phyloP scores from a whole-genome alignment of 371 early-diverging fungal genomes.

The Mucor saturninus region DNA sequence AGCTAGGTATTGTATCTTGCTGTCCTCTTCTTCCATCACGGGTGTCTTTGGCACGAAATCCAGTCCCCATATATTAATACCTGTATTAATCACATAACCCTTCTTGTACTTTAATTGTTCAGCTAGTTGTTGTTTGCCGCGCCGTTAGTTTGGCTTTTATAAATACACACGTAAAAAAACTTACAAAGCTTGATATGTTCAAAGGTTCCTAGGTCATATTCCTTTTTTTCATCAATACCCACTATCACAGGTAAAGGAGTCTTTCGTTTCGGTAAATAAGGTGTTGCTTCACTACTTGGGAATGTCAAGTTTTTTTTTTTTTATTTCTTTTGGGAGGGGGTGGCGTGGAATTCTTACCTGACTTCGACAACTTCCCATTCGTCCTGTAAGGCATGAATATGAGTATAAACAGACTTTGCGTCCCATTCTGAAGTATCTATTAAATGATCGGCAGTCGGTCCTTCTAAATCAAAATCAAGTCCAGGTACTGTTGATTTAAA shows the following conservation, averaged over 20 bases:
- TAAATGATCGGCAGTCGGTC: conserved; percentile 17
- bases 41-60: conserved; percentile 55
- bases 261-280: conserved; percentile 22
- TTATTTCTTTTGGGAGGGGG: not conserved
- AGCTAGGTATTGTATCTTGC: conserved; percentile 56
- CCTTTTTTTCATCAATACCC: conserved; percentile 16
- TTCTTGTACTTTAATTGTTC: conserved; percentile 22
- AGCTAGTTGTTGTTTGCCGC: conserved; percentile 5
- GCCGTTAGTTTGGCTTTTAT: no score
- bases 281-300: conserved; percentile 22
- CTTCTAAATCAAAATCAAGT: conserved; percentile 14
- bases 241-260: conserved; percentile 14
- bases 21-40: conserved; percentile 12
- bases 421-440: conserved; percentile 17
- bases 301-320: no score
- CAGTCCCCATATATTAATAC: conserved; percentile 64
- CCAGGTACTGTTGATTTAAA: conserved; percentile 2
- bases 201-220: not conserved
- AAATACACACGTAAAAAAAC: not conserved
- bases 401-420: conserved; percentile 11
- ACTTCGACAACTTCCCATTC: conserved; percentile 23
- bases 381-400: conserved; percentile 16
- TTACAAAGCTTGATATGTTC: conserved; percentile 20
- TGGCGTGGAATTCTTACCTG: conserved; percentile 10
- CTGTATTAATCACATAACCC: conserved; percentile 51